Evolutionary conservation across 2,329 filamentous ascomycete genomes (phyloP), one percentile per base, ranked within the genome.

Genomic region (Lachnum nothofagi): DNA sequence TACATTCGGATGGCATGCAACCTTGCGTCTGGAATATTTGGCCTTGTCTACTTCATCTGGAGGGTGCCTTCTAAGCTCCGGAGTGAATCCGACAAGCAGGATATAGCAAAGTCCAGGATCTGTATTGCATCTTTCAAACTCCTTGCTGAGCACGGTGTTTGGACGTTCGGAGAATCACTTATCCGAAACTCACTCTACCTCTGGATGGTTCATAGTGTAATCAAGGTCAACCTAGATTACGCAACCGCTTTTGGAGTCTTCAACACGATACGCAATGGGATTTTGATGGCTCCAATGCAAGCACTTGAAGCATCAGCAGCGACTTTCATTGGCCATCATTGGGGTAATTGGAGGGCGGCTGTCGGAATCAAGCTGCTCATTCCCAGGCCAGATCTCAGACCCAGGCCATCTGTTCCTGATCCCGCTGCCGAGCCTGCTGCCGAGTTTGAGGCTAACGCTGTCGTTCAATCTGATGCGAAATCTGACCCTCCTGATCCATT

Each of bases 181-280:
- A 66, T 87, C 3, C 72, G 85, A 5, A 89, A 88, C 53, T 73
- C 79, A 0, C 69, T 89, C 0, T 88, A 88, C 51, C 74, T 89
- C 0, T 88, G 83, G 84, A 71, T 88, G 0, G 75, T 88, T 0
- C 75, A 69, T 44, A 79, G 74, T 3, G 84, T 89, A n/a, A 75
- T 88, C 0, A 68, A 74, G 0, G 70, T 88, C 50, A 83, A 83
- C 0, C 65, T 70, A 0, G 74, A 79, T 6, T 88, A 88, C 62
- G 80, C 83, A 0, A 88, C 83, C 0, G 82, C 84, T 0, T 89
- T 83, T 84, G 80, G 83, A 1, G 71, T 87, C 7, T 89, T 89
- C 68, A 85, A 78, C 46, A 88, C 83, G 0, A 88, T 89, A 34
- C 75, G 83, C 10, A 88, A 84, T 83, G 85, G 84, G 0, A 69